A percentile compares a stretch with the other conserved stretches of the same genome.
Conservation (phyloP, 495 filamentous ascomycete species). For the Penicillium samsonianum region DNA sequence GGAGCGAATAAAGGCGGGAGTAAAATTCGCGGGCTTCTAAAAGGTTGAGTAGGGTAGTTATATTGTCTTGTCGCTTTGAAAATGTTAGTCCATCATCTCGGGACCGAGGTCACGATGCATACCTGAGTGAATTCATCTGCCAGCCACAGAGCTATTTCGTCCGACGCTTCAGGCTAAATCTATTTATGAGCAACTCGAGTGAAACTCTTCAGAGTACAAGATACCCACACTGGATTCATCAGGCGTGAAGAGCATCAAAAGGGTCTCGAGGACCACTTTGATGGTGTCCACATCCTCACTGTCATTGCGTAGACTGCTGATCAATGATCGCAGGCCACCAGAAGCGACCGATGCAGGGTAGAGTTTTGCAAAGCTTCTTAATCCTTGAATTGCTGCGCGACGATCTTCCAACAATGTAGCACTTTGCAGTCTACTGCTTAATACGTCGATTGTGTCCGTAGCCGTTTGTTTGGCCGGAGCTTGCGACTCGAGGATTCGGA, state of each 20-base stretch:
- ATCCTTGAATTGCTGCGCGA: slow-evolving; percentile 85
- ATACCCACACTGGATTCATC: slow-evolving; percentile 65
- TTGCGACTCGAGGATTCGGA: slow-evolving; percentile 80
- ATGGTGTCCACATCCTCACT: slow-evolving; percentile 94
- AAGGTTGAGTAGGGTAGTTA: slow-evolving; percentile 85
- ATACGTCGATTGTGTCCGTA: slow-evolving; percentile 84
- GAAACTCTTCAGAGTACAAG: background rate
- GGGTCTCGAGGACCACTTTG: slow-evolving; percentile 90
- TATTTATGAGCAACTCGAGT: slow-evolving; percentile 29
- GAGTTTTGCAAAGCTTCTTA: slow-evolving; percentile 92
- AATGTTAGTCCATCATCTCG: slow-evolving; percentile 43
- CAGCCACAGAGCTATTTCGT: slow-evolving; percentile 94
- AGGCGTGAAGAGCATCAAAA: slow-evolving; percentile 87
- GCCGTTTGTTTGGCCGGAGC: slow-evolving; percentile 95
- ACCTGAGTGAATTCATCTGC: slow-evolving; percentile 98
- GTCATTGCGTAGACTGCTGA: slow-evolving; percentile 81
- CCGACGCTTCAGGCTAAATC: slow-evolving; percentile 82
- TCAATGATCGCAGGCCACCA: slow-evolving; percentile 81
- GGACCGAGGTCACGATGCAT: slow-evolving; percentile 20
- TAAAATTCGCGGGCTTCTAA: slow-evolving; percentile 89
- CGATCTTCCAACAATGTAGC: slow-evolving; percentile 92
- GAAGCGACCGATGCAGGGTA: slow-evolving; percentile 97
- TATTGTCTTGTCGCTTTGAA: slow-evolving; percentile 86
- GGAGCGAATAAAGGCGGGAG: slow-evolving; percentile 87
- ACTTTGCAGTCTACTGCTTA: slow-evolving; percentile 81